Conservation (phyloP, 306 rosid species). For the Benincasa hispida region DNA sequence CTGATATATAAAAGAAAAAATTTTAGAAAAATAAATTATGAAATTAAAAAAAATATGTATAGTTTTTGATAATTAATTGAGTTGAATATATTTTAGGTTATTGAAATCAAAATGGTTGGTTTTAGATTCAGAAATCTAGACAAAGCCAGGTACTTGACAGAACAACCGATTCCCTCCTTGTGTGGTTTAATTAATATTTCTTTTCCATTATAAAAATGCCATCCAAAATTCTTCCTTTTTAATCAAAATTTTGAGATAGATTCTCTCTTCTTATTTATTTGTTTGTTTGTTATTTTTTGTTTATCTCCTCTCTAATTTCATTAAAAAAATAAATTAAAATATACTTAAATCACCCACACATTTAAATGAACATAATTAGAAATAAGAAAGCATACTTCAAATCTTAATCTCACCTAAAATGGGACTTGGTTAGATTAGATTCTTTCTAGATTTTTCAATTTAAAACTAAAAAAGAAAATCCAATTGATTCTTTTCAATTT, state of each 20-base stretch:
- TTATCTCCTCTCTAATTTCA: background rate
- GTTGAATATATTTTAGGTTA: background rate
- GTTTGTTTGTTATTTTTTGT: background rate
- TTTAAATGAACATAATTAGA: background rate
- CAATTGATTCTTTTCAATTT: background rate
- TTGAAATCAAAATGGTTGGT: background rate
- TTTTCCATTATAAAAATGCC: background rate
- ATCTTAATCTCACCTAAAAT: background rate
- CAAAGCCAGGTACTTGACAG: slow-evolving; percentile 9
- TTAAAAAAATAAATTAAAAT: background rate
- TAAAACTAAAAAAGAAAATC: background rate
- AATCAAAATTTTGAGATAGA: background rate
- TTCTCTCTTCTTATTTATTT: background rate
- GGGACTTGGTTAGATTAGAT: background rate
- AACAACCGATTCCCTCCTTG: background rate
- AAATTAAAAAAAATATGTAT: background rate
- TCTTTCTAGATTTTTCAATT: background rate
- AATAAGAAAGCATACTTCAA: background rate
- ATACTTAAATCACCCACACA: background rate
- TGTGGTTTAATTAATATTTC: background rate
- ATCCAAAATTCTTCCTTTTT: background rate
- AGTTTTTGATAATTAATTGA: background rate
- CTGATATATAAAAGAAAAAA: background rate
- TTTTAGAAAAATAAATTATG: background rate
- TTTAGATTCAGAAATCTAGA: background rate